Evolutionary conservation across 805 yeast species (phyloP).

Genomic region (Kodamaea sagamina): DNA sequence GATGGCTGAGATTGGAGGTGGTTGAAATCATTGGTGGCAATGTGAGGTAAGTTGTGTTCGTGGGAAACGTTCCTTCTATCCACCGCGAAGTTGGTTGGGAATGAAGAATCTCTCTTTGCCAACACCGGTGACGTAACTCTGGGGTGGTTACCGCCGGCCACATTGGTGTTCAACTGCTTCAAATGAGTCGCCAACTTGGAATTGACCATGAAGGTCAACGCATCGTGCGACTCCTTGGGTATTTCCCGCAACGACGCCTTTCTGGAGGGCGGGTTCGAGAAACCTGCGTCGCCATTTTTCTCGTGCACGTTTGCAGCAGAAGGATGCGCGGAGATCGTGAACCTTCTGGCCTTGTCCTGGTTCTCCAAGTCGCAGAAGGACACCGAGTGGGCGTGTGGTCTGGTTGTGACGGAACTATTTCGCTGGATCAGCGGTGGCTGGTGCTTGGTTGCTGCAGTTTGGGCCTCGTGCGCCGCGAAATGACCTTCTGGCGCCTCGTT

Average conservation of each 20-base stretch:
- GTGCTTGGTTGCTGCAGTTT: neutral
- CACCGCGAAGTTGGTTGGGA: conserved; percentile 2
- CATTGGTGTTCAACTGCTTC: conserved; percentile 10
- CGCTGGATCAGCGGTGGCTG: conserved; percentile 5
- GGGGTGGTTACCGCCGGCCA: neutral
- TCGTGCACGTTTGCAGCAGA: conserved; percentile 30
- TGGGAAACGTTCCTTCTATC: conserved; percentile 8
- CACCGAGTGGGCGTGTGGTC: conserved; percentile 23
- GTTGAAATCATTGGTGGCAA: neutral
- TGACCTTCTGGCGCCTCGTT: neutral
- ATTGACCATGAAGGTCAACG: conserved; percentile 14
- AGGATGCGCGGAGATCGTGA: conserved; percentile 47
- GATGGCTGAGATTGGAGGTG: conserved; percentile 3
- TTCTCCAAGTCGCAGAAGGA: conserved; percentile 31
- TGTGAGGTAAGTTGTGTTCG: neutral
- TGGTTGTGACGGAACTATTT: neutral
- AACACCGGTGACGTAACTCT: conserved; percentile 7
- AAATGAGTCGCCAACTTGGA: conserved; percentile 12
- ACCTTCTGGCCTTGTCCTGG: conserved; percentile 40
- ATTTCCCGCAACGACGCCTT: conserved; percentile 16
- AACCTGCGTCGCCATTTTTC: neutral
- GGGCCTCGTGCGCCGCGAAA: too few species aligned
- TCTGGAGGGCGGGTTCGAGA: conserved; percentile 14
- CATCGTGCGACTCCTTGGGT: conserved; percentile 12
- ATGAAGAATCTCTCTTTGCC: neutral